Percentiles rank a stretch among this genome's conserved stretches.
phyloP scores from a whole-genome alignment of 106 monocot genomes.

The Acanthochlamys bracteata region DNA sequence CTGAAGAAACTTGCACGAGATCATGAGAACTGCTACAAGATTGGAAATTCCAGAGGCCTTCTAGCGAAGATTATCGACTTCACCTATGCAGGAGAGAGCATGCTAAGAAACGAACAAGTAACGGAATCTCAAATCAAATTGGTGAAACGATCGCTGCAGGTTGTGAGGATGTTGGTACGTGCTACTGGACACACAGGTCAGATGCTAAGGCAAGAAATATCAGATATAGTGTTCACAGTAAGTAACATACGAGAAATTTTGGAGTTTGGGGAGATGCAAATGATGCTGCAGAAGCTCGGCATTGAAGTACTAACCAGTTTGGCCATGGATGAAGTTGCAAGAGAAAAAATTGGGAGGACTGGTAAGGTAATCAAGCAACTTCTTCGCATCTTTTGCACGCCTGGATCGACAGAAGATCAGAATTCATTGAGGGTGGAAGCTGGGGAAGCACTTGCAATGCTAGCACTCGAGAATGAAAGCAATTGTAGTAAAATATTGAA shows the following conservation, averaged over 20 bases:
- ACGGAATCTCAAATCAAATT: constrained; percentile 25
- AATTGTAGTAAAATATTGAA: constrained; percentile 20
- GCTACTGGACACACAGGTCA: constrained; percentile 43
- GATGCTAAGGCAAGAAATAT: constrained; percentile 28
- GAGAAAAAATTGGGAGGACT: constrained; percentile 42
- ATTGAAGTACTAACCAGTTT: constrained; percentile 45
- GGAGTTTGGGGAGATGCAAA: constrained; percentile 50
- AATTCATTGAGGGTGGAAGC: constrained; percentile 32
- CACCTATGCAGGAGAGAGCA: constrained; percentile 11
- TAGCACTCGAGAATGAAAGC: constrained; percentile 14
- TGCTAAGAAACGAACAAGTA: constrained; percentile 21
- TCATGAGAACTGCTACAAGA: constrained; percentile 43
- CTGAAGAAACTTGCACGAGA: constrained; percentile 43
- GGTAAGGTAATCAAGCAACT: constrained; percentile 45
- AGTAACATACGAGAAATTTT: constrained; percentile 51
- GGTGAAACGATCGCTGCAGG: constrained; percentile 33
- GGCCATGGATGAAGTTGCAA: constrained; percentile 51
- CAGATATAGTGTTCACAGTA: constrained; percentile 48
- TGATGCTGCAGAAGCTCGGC: constrained; percentile 42
- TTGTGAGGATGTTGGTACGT: constrained; percentile 29
- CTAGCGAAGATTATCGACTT: constrained; percentile 54
- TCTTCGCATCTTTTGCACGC: constrained; percentile 22
- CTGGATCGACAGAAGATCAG: constrained; percentile 11
- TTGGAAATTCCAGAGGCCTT: constrained; percentile 42
- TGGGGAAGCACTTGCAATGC: constrained; percentile 28